Percentiles rank a stretch among this genome's conserved stretches.
phyloP scores from a whole-genome alignment of 805 yeast species.

The Teunomyces cretensis region DNA sequence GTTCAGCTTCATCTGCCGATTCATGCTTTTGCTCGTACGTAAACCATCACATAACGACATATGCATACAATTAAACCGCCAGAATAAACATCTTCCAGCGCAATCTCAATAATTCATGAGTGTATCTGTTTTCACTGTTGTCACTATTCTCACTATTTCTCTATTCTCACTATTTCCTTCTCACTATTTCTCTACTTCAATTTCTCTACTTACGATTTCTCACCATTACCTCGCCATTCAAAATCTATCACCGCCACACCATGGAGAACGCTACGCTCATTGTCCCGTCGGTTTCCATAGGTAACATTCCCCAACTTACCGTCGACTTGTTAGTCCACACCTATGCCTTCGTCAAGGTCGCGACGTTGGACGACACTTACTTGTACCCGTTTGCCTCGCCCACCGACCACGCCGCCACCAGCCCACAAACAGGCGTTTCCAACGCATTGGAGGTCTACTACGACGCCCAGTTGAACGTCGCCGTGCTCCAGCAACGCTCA shows the following conservation, averaged over 20 bases:
- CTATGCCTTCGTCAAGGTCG: conserved; percentile 51
- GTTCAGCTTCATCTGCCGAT: too few relatives aligned
- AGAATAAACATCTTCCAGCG: too few relatives aligned
- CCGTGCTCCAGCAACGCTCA: conserved; percentile 78
- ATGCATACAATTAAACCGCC: too few relatives aligned
- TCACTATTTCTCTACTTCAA: background rate
- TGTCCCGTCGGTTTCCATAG: conserved; percentile 80
- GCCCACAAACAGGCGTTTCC: conserved; percentile 37
- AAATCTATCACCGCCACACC: background rate
- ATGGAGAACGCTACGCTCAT: conserved; percentile 45
- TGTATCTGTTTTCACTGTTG: too few relatives aligned
- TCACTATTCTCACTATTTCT: too few relatives aligned
- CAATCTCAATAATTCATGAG: too few relatives aligned
- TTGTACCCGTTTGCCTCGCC: conserved; percentile 87
- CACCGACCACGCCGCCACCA: conserved; percentile 42
- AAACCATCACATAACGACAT: too few relatives aligned
- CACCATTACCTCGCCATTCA: background rate
- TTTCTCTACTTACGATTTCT: background rate
- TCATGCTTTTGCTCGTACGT: too few relatives aligned
- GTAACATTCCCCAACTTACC: conserved; percentile 85
- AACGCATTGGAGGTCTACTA: conserved; percentile 68
- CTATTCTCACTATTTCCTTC: too few relatives aligned
- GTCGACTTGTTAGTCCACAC: conserved; percentile 71
- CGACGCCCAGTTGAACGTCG: conserved; percentile 38
- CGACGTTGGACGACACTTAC: conserved; percentile 55